phyloP scores from a whole-genome alignment of 129 eudicot species.

The Centaurea solstitialis region DNA sequence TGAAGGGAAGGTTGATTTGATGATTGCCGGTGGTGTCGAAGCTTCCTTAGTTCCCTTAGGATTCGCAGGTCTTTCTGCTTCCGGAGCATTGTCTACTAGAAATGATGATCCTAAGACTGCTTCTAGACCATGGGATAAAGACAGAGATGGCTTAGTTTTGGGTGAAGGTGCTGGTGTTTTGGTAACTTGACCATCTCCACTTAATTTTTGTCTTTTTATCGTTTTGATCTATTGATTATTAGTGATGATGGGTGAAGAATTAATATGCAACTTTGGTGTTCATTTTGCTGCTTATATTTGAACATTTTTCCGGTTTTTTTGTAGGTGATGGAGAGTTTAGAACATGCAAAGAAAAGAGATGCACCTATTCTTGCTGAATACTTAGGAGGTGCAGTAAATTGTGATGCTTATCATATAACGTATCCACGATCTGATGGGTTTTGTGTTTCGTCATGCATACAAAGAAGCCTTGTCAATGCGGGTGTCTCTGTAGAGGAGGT shows the following conservation, averaged over 20 bases:
- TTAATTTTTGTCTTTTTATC: neutral
- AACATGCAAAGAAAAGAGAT: neutral
- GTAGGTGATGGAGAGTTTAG: slow-evolving; percentile 52
- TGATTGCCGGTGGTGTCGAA: slow-evolving; percentile 27
- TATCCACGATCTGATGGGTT: slow-evolving; percentile 77
- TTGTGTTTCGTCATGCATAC: slow-evolving; percentile 73
- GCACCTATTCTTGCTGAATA: neutral
- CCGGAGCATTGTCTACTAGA: slow-evolving; percentile 21
- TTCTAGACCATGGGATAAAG: neutral
- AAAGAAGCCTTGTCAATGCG: slow-evolving; percentile 55
- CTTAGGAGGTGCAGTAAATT: neutral
- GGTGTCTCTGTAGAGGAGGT: slow-evolving; percentile 84
- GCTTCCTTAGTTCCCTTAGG: slow-evolving; percentile 13
- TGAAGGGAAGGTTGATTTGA: slow-evolving; percentile 14
- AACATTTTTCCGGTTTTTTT: neutral
- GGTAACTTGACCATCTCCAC: neutral
- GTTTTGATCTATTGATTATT: neutral
- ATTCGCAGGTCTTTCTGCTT: slow-evolving; percentile 23
- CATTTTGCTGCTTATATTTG: neutral
- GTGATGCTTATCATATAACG: slow-evolving; percentile 45
- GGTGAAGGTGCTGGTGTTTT: slow-evolving; percentile 29
- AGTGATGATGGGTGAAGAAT: too few species aligned
- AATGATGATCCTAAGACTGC: neutral
- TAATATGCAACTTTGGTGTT: neutral
- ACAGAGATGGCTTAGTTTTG: slow-evolving; percentile 18